phyloP scores from a whole-genome alignment of 495 filamentous ascomycete genomes.

The Xylaria grammica region DNA sequence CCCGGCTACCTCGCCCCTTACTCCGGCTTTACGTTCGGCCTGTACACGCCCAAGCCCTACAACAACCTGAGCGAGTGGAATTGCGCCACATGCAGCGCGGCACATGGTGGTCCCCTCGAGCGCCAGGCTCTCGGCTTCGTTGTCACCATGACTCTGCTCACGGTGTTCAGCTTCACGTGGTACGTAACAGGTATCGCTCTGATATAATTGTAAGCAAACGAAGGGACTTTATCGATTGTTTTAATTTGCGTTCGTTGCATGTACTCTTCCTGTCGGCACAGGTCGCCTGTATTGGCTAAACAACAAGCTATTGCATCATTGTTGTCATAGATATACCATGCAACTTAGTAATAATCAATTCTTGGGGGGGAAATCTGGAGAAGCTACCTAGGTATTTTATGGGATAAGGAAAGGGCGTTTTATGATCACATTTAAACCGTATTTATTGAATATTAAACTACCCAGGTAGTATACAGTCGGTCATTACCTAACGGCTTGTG shows the following conservation, averaged over 20 bases:
- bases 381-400: not conserved
- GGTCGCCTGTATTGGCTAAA: not conserved
- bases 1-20: slow-evolving; percentile 75
- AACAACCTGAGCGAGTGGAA: slow-evolving; percentile 63
- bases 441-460: slow-evolving; percentile 12
- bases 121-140: slow-evolving; percentile 71
- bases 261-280: not conserved
- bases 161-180: slow-evolving; percentile 85
- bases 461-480: slow-evolving; percentile 17
- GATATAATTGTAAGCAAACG: slow-evolving; percentile 45
- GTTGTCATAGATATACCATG: slow-evolving; percentile 14
- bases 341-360: slow-evolving; percentile 13
- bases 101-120: slow-evolving; percentile 65
- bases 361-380: slow-evolving; percentile 1
- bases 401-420: slow-evolving; percentile 15
- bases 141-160: slow-evolving; percentile 75
- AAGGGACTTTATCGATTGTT: slow-evolving; percentile 20
- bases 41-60: slow-evolving; percentile 77
- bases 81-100: slow-evolving; percentile 75
- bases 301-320: slow-evolving; percentile 2
- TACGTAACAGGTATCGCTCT: slow-evolving; percentile 74
- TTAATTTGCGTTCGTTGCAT: not conserved
- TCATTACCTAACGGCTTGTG: slow-evolving; percentile 12
- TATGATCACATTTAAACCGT: slow-evolving; percentile 14
- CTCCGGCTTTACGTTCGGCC: slow-evolving; percentile 71